Base-by-base conservation (phyloP, 2,329 filamentous ascomycete genomes). In the Colletotrichum zoysiae region DNA sequence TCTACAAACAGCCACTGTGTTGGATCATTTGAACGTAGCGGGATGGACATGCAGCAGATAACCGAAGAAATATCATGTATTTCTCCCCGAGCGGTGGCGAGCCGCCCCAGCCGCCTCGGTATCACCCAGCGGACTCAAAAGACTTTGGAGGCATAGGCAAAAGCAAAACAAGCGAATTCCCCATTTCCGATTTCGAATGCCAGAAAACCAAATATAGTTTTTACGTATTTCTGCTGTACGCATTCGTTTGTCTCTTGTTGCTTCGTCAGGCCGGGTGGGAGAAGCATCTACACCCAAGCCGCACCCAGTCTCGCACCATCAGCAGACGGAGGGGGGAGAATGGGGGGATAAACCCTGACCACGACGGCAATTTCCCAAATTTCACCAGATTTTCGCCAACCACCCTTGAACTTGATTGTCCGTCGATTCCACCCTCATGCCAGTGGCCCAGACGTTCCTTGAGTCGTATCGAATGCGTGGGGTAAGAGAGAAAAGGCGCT, bases 401-500 rank as follows among this genome's bases (percentile, higher is more conserved):
- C 65, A 65, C 55, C 51, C 70, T 64, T 67, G 35, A 67, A 63
- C 65, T 55, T 65, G 59, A 65, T 63, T 70, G 68, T 71, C 65
- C 64, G 64, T 72, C 72, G 69, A 73, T 74, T 71, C 64, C 71
- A 70, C 71, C 58, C 73, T 71, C 68, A 69, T 74, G 73, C 53
- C 73, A 38, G 61, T 64, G 69, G 40, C 65, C 62, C 56, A 74
- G 65, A 74, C 73, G 64, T 75, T 73, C 73, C 73, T 66, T 50
- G 72, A 74, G 74, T 70, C 67, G 73, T 74, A 69, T 74, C 67
- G 67, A 73, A 71, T 71, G 59, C 69, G 61, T 74, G 50, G 50
- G 65, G 70, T 56, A 72, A 53, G 60, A 33, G 59, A 58, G 71
- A 65, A 50, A 69, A 48, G 60, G 69, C 67, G 76, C 74, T 81